Conservation (phyloP, 2,329 filamentous ascomycete genomes). For the Didymella lethalis region DNA sequence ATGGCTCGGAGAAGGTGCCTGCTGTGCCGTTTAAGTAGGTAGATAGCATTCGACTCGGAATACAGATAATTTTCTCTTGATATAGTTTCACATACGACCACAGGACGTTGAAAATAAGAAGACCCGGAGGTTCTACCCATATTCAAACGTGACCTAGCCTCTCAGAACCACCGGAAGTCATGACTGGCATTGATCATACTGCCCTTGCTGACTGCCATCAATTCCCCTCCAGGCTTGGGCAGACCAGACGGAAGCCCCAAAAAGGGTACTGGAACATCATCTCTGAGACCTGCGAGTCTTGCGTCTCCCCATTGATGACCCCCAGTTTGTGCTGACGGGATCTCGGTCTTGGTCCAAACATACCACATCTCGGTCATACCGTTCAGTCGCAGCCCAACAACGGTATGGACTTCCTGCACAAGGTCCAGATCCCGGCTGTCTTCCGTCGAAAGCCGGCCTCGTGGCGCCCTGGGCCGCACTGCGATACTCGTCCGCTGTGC, state of each 20-base stretch:
- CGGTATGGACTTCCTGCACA: constrained; percentile 29
- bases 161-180: not conserved
- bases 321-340: not conserved
- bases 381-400: constrained; percentile 37
- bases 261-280: constrained; percentile 35
- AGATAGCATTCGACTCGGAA: not conserved
- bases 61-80: no score
- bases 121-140: not conserved
- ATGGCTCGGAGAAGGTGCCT: constrained; percentile 48
- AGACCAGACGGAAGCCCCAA: constrained; percentile 20
- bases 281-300: constrained; percentile 29
- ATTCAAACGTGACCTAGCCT: constrained; percentile 2
- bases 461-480: constrained; percentile 14
- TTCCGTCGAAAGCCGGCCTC: not conserved
- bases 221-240: constrained; percentile 23
- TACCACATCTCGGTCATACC: constrained; percentile 39
- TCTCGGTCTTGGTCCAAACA: constrained; percentile 28
- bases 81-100: no score
- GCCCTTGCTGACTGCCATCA: constrained; percentile 29
- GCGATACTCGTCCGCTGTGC: constrained; percentile 35
- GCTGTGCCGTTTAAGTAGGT: constrained; percentile 30
- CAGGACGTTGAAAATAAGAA: no score
- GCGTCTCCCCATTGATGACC: constrained; percentile 33
- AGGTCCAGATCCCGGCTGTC: constrained; percentile 10
- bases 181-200: constrained; percentile 27